Evolutionary conservation across 2,329 filamentous ascomycete species (phyloP).

Genomic region (Epichloe amarillans): DNA sequence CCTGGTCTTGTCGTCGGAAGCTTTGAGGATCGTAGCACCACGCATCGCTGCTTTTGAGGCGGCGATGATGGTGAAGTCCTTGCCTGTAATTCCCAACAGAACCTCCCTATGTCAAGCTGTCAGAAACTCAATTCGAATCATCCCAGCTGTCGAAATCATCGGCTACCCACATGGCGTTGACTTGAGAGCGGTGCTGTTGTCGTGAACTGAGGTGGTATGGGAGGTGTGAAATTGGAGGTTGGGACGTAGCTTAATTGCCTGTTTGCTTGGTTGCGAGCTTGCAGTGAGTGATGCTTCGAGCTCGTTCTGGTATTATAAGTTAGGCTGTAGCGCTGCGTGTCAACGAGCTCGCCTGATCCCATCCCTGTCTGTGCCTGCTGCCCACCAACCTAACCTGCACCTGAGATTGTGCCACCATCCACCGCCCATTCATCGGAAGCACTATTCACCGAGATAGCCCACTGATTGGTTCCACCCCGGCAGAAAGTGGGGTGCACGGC

Average conservation of each 20-base stretch:
- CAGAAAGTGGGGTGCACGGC: conserved; percentile 9
- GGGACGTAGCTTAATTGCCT: neutral
- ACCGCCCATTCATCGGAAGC: conserved; percentile 22
- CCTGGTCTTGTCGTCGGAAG: conserved; percentile 91
- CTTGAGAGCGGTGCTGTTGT: neutral
- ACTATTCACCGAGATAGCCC: conserved; percentile 13
- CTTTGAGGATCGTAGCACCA: conserved; percentile 90
- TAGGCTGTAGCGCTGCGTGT: conserved; percentile 28
- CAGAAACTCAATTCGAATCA: neutral
- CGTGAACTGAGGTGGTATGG: neutral
- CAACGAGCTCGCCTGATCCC: conserved; percentile 12
- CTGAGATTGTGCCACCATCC: conserved; percentile 16
- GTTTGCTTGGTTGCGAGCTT: neutral
- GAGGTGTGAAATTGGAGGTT: conserved; percentile 4
- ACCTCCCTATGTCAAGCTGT: conserved; percentile 62
- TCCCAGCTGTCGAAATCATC: neutral
- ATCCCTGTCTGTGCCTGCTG: neutral
- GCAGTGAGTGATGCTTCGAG: neutral
- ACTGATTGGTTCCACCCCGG: conserved; percentile 13
- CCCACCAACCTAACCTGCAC: neutral
- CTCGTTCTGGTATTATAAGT: conserved; percentile 5
- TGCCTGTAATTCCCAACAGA: conserved; percentile 92
- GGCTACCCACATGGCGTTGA: conserved; percentile 5
- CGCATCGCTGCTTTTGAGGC: conserved; percentile 98
- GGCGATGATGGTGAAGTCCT: conserved; percentile 97